Evolutionary conservation across 2,329 filamentous ascomycete species (phyloP).

Genomic region (Sporothrix euskadiensis): DNA sequence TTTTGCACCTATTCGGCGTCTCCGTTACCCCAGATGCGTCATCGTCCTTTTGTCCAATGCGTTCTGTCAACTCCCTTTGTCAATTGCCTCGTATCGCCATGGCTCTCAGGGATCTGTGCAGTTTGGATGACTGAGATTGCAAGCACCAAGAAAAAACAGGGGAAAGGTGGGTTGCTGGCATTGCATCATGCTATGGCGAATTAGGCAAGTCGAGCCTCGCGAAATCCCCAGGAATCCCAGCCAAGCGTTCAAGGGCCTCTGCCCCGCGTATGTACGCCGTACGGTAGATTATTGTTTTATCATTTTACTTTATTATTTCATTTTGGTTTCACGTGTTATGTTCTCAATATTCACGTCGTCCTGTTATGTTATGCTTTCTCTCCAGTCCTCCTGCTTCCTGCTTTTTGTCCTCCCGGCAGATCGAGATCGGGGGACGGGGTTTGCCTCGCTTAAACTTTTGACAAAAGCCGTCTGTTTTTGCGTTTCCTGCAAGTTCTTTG

Average conservation of each 20-base stretch:
- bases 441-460: not conserved
- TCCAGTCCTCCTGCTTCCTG: not conserved
- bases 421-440: not conserved
- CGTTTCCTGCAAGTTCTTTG: not conserved
- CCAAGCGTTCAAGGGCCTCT: not conserved
- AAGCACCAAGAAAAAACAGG: not conserved
- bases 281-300: not conserved
- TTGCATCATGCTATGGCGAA: slow-evolving; percentile 24
- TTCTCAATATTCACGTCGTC: too few species aligned
- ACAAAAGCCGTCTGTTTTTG: not conserved
- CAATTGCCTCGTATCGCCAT: not conserved
- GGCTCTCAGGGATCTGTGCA: not conserved
- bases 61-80: not conserved
- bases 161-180: not conserved
- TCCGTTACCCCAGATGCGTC: slow-evolving; percentile 13
- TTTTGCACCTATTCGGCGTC: not conserved
- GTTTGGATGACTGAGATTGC: slow-evolving; percentile 11
- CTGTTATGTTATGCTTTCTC: not conserved
- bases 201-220: slow-evolving; percentile 22
- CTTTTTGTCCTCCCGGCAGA: not conserved
- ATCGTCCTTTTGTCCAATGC: not conserved
- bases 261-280: not conserved
- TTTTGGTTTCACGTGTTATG: not conserved
- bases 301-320: not conserved
- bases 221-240: not conserved